Evolutionary conservation across 108 stramenopile genomes (phyloP).

Genomic region (Cyclotella cryptica): DNA sequence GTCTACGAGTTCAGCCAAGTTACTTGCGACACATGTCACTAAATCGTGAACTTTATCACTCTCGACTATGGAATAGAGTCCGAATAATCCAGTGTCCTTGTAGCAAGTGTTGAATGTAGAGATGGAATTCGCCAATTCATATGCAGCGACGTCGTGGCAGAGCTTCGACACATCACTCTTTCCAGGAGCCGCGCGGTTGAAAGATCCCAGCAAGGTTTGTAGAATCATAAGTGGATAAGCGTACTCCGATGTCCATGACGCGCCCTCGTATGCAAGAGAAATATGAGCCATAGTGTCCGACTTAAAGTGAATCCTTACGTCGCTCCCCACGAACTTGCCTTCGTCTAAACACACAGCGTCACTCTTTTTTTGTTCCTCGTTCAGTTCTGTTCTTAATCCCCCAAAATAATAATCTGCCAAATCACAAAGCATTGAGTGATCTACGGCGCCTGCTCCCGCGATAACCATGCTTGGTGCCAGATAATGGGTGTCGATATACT

Average conservation of each 20-base stretch:
- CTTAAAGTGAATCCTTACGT: conserved; percentile 93
- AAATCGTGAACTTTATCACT: conserved; percentile 92
- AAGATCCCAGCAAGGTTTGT: conserved; percentile 96
- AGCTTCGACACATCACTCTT: conserved; percentile 88
- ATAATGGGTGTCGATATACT: conserved; percentile 98
- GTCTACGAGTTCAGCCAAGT: conserved; percentile 93
- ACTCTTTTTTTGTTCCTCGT: conserved; percentile 60
- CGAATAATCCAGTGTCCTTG: conserved; percentile 99
- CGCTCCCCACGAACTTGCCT: conserved; percentile 95
- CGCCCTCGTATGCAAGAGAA: conserved; percentile 96
- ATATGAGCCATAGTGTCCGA: conserved; percentile 93
- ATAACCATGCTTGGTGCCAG: conserved; percentile 98
- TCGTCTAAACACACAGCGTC: conserved; percentile 90
- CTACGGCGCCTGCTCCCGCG: conserved; percentile 96
- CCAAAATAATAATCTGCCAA: conserved; percentile 94
- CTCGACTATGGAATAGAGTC: conserved; percentile 94
- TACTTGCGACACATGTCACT: conserved; percentile 86
- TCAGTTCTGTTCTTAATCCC: conserved; percentile 67
- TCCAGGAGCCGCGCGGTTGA: conserved; percentile 93
- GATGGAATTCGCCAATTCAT: conserved; percentile 92
- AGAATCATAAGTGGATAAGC: conserved; percentile 99
- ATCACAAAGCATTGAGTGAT: conserved; percentile 90
- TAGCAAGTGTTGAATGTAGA: conserved; percentile 99
- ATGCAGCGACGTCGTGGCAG: conserved; percentile 91
- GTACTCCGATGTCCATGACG: conserved; percentile 97